Conservation (phyloP, 163 green algal species). For the Coccomyxa subellipsoidea region DNA sequence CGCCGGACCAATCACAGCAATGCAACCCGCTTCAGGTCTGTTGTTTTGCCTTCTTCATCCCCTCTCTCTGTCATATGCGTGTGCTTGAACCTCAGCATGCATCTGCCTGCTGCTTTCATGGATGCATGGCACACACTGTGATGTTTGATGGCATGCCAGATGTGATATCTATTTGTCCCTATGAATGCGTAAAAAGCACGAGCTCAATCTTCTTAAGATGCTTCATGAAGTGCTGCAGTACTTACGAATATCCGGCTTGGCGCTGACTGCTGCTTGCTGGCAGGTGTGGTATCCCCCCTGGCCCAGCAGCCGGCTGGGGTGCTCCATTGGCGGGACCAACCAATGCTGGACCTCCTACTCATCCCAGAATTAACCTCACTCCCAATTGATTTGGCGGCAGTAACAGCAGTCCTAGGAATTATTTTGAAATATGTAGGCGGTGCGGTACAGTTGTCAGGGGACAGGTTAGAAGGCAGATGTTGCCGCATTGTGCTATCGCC, state of each 20-base stretch:
- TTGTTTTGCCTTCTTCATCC: no score
- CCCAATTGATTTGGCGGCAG: no score
- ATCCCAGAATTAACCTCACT: background rate
- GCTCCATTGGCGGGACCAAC: background rate
- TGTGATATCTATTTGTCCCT: no score
- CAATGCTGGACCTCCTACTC: background rate
- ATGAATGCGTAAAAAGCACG: no score
- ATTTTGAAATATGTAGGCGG: no score
- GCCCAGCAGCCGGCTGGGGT: background rate
- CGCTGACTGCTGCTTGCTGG: background rate
- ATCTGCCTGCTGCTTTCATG: background rate
- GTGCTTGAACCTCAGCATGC: background rate
- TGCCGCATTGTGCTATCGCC: no score
- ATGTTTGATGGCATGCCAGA: no score
- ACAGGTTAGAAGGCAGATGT: no score
- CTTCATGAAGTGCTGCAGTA: no score
- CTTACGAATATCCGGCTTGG: background rate
- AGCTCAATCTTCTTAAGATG: no score
- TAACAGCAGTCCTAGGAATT: no score
- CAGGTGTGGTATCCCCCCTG: constrained; percentile 3
- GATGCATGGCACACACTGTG: background rate
- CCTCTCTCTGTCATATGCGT: background rate
- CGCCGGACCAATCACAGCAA: background rate
- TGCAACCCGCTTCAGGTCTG: background rate
- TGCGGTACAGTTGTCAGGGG: no score